Evolutionary conservation across 2,329 filamentous ascomycete genomes (phyloP).

Genomic region (Penicillium sp.): DNA sequence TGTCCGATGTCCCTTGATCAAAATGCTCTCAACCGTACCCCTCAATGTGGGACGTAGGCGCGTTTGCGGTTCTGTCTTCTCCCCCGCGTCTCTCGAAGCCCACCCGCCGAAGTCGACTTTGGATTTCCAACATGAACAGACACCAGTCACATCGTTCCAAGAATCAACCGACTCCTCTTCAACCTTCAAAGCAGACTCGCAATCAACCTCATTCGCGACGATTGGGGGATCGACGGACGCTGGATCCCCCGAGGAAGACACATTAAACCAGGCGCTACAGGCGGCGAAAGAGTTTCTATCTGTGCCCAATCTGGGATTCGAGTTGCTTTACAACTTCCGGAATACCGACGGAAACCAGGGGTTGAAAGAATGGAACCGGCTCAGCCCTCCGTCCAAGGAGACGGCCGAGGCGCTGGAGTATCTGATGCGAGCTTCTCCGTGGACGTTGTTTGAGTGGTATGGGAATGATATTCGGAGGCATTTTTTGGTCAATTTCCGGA

Average conservation of each 20-base stretch:
- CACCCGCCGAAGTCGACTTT: constrained; percentile 29
- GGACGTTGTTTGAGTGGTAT: constrained; percentile 44
- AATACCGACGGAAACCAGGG: constrained; percentile 28
- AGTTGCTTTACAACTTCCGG: constrained; percentile 24
- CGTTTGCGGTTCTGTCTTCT: constrained; percentile 46
- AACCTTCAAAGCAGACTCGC: constrained; percentile 18
- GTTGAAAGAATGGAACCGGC: constrained; percentile 32
- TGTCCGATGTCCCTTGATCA: constrained; percentile 15
- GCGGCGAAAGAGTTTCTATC: constrained; percentile 41
- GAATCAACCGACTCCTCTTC: constrained; percentile 14
- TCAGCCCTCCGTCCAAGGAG: constrained; percentile 29
- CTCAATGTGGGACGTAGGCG: constrained; percentile 36
- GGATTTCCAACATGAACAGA: constrained; percentile 18
- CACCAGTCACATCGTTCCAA: constrained; percentile 15
- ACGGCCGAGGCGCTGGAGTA: constrained; percentile 35
- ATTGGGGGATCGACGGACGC: constrained; percentile 11
- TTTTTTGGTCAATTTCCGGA: constrained; percentile 41
- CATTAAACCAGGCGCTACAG: constrained; percentile 43
- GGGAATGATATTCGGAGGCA: constrained; percentile 44
- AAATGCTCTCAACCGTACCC: constrained; percentile 28
- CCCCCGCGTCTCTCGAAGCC: constrained; percentile 37
- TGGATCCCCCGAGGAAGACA: constrained; percentile 30
- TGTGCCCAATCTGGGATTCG: constrained; percentile 37
- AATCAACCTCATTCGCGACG: constrained; percentile 10
- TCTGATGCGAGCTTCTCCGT: constrained; percentile 25